These are phyloP conservation scores for Trichoderma koningiopsis DNA, from an alignment of 2,329 filamentous ascomycete genomes.

Conservation along the genomic window DNA sequence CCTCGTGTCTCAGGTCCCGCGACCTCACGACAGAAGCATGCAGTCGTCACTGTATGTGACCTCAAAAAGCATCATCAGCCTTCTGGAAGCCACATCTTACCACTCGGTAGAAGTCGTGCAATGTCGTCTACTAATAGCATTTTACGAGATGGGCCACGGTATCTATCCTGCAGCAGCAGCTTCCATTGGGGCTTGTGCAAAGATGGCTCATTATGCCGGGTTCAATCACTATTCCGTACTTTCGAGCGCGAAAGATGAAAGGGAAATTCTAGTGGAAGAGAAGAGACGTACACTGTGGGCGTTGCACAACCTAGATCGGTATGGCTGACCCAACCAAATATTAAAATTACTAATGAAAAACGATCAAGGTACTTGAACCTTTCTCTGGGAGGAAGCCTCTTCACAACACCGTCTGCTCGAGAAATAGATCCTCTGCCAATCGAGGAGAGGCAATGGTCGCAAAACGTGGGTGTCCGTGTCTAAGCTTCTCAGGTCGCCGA, in stretches of 20 bases:
- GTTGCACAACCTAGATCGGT: conserved; percentile 1
- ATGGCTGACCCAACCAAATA: background rate
- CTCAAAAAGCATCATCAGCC: background rate
- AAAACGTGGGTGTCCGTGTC: background rate
- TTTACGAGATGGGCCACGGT: background rate
- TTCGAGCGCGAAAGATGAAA: background rate
- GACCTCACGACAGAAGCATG: background rate
- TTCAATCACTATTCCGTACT: background rate
- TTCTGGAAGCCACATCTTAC: background rate
- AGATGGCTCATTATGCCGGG: background rate
- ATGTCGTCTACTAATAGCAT: background rate
- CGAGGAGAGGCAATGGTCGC: background rate
- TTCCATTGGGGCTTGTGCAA: background rate
- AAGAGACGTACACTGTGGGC: background rate
- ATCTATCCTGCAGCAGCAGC: background rate
- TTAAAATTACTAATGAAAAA: background rate
- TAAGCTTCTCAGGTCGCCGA: background rate
- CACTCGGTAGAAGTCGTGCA: background rate
- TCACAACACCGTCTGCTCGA: background rate
- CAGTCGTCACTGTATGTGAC: background rate
- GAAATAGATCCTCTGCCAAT: background rate
- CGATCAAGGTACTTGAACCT: background rate
- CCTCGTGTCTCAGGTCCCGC: background rate
- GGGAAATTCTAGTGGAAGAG: background rate
- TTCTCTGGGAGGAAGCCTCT: background rate